Percentiles rank a stretch among this genome's conserved stretches.
These are phyloP conservation scores for Rosa persica DNA, from an alignment of 306 rosid genomes.

Conservation along the genomic window DNA sequence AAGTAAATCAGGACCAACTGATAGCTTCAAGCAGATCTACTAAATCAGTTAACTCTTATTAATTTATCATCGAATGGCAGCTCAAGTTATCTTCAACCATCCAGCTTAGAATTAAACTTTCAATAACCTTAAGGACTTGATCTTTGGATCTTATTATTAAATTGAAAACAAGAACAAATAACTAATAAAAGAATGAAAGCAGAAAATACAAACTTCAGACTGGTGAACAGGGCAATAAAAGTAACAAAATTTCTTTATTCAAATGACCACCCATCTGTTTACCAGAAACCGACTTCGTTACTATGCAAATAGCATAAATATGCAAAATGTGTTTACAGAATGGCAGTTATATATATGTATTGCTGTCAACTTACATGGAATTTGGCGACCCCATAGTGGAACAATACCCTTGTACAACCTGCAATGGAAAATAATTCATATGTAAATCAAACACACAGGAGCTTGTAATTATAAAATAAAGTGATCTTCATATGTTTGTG, in stretches of 20 bases:
- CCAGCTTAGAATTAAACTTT: not conserved
- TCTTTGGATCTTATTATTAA: not conserved
- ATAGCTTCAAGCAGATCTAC: not conserved
- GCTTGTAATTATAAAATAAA: not conserved
- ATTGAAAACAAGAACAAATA: not conserved
- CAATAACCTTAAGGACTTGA: not conserved
- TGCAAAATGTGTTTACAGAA: not conserved
- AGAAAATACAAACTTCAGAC: not conserved
- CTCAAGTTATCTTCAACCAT: not conserved
- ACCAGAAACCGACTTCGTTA: not conserved
- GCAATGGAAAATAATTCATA: conserved; percentile 35
- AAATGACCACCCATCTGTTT: not conserved
- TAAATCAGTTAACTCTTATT: not conserved
- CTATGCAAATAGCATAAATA: not conserved
- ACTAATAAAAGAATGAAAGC: not conserved
- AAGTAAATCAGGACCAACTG: not conserved
- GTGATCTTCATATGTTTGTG: not conserved
- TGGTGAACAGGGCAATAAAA: not conserved
- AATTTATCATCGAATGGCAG: not conserved
- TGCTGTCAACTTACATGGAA: conserved; percentile 72
- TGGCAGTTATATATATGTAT: not conserved
- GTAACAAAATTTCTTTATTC: not conserved
- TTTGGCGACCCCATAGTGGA: conserved; percentile 99
- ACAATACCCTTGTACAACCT: conserved; percentile 96
- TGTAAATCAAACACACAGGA: conserved; percentile 1